Evolutionary conservation across 208 protist genomes (phyloP), one percentile per base, ranked within the genome.

Genomic region (Trypanosoma boissoni): DNA sequence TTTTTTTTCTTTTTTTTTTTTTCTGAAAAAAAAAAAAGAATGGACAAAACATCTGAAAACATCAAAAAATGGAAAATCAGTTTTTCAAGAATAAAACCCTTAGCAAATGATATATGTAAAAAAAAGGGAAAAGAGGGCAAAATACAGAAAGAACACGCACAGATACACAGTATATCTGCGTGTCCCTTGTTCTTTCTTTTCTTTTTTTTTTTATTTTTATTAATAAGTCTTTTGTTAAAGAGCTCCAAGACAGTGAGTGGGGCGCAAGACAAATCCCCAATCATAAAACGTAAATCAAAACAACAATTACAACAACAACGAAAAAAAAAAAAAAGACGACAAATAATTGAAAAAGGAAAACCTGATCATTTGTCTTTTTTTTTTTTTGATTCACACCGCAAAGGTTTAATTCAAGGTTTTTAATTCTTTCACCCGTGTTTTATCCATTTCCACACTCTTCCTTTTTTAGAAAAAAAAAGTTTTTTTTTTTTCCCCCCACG

Each of bases 111-210:
- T 49, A 62, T 0, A 18, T 9, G n/a, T 20, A 45, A 62, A 55
- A 70, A 54, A 64, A 46, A 53, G 29, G 41, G 24, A 10, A 26
- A 70, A 29, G 3, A 39, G n/a, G 29, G 10, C 36, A 31, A 31
- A 60, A 60, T 58, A 64, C 56, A 58, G 62, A 48, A 1, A 54
- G 67, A 39, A 57, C 59, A 58, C n/a, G n/a, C n/a, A n/a, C n/a
- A n/a, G n/a, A n/a, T n/a, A n/a, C n/a, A n/a, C n/a, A n/a, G n/a
- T n/a, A n/a, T n/a, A n/a, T n/a, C n/a, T n/a, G n/a, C n/a, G 41
- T 51, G 21, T 51, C 45, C 21, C 45, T 45, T 42, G 21, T 36
- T 28, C 21, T 14, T 23, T 45, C 28, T 14, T 58, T 21, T 29
- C 28, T 58, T 9, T 27, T 41, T 42, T 29, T 42, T 28, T 41